Percentiles rank a stretch among this genome's conserved stretches.
phyloP scores from a whole-genome alignment of 2,329 filamentous ascomycete genomes.

The Colletotrichum sp. region DNA sequence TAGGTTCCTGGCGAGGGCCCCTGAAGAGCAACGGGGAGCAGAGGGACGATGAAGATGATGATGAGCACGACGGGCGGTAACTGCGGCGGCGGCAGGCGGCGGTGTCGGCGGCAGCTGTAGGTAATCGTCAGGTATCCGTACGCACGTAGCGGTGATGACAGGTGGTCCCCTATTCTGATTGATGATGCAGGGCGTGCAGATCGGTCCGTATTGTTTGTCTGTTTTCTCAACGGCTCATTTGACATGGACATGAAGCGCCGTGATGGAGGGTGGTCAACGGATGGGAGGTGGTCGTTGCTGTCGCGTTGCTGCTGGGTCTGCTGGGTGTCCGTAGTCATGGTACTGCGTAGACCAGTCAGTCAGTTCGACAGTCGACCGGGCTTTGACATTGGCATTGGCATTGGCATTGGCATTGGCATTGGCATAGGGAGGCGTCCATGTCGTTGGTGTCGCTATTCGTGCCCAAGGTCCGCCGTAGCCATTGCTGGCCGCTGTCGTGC shows the following conservation, averaged over 20 bases:
- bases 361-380: neutral
- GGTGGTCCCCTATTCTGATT: constrained; percentile 8
- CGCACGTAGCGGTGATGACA: neutral
- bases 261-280: neutral
- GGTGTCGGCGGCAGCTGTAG: neutral
- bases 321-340: neutral
- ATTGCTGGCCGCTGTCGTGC: neutral
- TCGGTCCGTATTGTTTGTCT: neutral
- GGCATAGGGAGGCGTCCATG: neutral
- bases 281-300: neutral
- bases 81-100: neutral
- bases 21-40: neutral
- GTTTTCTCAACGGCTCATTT: constrained; percentile 5
- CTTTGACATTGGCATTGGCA: neutral
- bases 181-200: constrained; percentile 12
- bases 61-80: neutral
- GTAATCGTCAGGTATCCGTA: neutral
- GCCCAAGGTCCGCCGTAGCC: neutral
- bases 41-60: neutral
- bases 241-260: neutral
- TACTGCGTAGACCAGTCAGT: neutral
- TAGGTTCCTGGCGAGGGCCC: neutral
- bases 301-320: neutral
- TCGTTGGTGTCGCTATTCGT: neutral
- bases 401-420: neutral